These are phyloP conservation scores for Ascochyta koolunga DNA, from an alignment of 2,329 filamentous ascomycete species.

Conservation along the genomic window DNA sequence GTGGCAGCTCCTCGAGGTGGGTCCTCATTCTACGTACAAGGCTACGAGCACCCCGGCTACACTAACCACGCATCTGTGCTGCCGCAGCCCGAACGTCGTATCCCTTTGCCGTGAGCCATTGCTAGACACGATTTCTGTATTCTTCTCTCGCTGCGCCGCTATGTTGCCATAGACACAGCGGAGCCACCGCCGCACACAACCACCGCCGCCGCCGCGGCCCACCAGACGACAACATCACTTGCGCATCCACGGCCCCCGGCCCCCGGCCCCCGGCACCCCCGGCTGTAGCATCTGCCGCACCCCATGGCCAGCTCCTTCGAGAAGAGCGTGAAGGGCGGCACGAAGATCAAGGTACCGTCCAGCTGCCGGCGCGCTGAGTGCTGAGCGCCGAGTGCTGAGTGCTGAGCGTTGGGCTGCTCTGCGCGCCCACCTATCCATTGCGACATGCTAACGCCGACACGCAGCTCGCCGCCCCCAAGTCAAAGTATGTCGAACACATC, in stretches of 20 bases:
- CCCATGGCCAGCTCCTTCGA: conserved; percentile 88
- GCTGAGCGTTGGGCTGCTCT: neutral
- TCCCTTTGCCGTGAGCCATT: conserved; percentile 22
- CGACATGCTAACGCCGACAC: conserved; percentile 21
- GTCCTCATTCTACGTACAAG: conserved; percentile 9
- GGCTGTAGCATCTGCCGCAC: conserved; percentile 20
- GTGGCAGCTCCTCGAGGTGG: conserved; percentile 21
- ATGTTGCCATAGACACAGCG: conserved; percentile 39
- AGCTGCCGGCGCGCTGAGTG: neutral
- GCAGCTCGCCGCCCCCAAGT: conserved; percentile 93
- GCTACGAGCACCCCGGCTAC: conserved; percentile 16
- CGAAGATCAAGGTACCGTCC: conserved; percentile 83
- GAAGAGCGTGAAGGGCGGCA: conserved; percentile 98
- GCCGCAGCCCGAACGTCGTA: conserved; percentile 15
- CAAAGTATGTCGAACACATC: conserved; percentile 99
- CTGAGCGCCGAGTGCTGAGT: too few species aligned
- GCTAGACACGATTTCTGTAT: conserved; percentile 22
- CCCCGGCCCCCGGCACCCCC: conserved; percentile 8
- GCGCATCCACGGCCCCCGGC: conserved; percentile 14
- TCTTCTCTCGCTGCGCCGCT: conserved; percentile 22
- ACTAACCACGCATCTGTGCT: conserved; percentile 17
- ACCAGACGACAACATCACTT: conserved; percentile 7
- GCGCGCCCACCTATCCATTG: conserved; percentile 15
- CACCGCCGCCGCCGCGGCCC: conserved; percentile 16
- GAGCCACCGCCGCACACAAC: conserved; percentile 23